A percentile compares a stretch with the other conserved stretches of the same genome.
Evolutionary conservation across 768 basidiomycete genomes (phyloP).

Genomic region (Mycena vitilis): DNA sequence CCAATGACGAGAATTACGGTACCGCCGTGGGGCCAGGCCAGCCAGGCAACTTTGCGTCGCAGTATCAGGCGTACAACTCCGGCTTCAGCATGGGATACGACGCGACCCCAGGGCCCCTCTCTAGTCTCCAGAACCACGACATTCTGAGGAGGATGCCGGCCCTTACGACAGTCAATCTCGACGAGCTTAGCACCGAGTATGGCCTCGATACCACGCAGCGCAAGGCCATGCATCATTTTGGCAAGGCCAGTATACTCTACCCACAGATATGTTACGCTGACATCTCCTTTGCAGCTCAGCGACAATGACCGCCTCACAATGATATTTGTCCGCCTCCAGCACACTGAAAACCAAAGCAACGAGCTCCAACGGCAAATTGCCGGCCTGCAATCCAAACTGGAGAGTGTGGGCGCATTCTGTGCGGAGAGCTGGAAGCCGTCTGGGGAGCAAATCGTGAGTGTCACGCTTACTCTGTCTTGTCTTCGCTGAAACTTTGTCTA

Average conservation of each 20-base stretch:
- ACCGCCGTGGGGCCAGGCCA: neutral
- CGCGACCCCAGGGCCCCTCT: neutral
- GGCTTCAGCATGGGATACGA: neutral
- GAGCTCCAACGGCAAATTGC: neutral
- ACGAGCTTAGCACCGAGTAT: slow-evolving; percentile 7
- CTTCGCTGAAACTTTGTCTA: neutral
- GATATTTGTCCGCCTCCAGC: neutral
- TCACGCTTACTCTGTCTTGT: neutral
- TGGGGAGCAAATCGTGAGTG: neutral
- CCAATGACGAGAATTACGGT: too few relatives aligned
- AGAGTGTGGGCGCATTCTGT: neutral
- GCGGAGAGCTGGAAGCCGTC: slow-evolving; percentile 3
- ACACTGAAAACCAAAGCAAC: neutral
- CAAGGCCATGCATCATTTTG: slow-evolving; percentile 1
- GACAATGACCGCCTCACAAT: neutral
- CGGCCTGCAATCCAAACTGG: neutral
- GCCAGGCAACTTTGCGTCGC: neutral
- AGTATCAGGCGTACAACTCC: neutral
- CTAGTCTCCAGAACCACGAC: neutral
- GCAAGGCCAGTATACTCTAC: neutral
- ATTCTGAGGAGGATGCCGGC: neutral
- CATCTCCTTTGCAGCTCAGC: neutral
- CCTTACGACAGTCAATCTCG: neutral
- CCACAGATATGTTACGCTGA: neutral
- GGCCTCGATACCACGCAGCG: slow-evolving; percentile 4